Conservation (phyloP, 371 early-diverging fungal species). For the Lichtheimia ornata region DNA sequence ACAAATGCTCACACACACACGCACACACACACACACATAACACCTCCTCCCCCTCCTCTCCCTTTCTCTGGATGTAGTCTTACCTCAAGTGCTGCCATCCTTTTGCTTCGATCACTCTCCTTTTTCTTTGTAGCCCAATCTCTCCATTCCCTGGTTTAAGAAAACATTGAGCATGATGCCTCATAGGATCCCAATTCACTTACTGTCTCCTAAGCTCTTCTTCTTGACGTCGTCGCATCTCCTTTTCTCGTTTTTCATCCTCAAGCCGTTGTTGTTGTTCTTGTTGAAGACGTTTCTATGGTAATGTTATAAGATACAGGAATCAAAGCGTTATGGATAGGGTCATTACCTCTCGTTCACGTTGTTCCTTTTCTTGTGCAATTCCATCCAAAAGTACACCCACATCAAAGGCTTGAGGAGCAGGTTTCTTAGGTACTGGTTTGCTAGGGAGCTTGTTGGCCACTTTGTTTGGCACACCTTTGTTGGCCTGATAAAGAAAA, state of each 20-base stretch:
- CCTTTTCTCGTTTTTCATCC: neutral
- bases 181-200: neutral
- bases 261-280: neutral
- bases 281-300: neutral
- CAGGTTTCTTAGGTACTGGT: neutral
- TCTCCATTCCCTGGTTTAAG: neutral
- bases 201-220: slow-evolving; percentile 4
- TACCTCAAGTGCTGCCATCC: slow-evolving; percentile 2
- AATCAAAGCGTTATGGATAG: neutral
- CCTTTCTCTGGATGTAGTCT: neutral
- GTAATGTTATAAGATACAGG: neutral
- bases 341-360: neutral
- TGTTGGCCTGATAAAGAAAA: too few relatives aligned
- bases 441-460: neutral
- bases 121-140: neutral
- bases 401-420: neutral
- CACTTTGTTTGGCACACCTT: neutral
- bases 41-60: neutral
- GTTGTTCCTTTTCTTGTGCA: neutral
- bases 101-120: neutral
- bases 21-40: neutral
- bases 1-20: neutral
- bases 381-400: neutral
- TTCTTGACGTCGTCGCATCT: slow-evolving; percentile 2
- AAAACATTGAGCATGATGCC: neutral